Evolutionary conservation across 306 rosid species (phyloP).

Genomic region (Trifolium repens): DNA sequence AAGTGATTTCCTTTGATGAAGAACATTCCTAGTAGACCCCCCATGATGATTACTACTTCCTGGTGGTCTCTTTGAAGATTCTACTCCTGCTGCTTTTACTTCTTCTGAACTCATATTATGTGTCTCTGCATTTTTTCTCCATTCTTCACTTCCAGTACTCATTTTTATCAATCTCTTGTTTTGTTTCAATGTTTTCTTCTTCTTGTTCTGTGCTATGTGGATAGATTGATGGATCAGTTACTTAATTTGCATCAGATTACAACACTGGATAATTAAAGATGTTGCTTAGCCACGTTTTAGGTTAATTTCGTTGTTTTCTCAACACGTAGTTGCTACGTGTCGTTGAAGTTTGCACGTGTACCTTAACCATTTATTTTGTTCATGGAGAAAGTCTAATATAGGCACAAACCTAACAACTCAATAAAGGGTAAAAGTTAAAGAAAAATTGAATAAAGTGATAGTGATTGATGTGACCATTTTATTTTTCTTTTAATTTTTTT

Average conservation of each 20-base stretch:
- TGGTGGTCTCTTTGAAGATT: constrained; percentile 68
- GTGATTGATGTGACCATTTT: no score
- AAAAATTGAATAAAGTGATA: no score
- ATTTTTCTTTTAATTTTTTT: no score
- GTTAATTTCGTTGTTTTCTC: not conserved
- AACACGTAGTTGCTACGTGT: constrained; percentile 50
- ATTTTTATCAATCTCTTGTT: not conserved
- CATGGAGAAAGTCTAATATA: no score
- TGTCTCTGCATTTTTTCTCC: constrained; percentile 71
- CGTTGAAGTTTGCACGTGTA: constrained; percentile 11
- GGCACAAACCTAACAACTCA: no score
- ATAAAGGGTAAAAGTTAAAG: no score
- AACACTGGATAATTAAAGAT: not conserved
- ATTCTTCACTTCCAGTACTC: constrained; percentile 49
- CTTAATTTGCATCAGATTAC: not conserved
- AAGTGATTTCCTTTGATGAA: constrained; percentile 71
- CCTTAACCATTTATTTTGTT: not conserved
- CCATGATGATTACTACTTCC: constrained; percentile 39
- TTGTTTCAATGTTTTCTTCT: no score
- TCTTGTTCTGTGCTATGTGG: no score
- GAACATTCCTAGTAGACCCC: constrained; percentile 41
- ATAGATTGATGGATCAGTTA: no score
- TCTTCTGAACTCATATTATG: constrained; percentile 64
- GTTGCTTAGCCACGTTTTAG: constrained; percentile 31
- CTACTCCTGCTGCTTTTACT: constrained; percentile 65